These are phyloP conservation scores for Guadua angustifolia DNA, from an alignment of 176 grass and related monocot genomes.

Conservation along the genomic window DNA sequence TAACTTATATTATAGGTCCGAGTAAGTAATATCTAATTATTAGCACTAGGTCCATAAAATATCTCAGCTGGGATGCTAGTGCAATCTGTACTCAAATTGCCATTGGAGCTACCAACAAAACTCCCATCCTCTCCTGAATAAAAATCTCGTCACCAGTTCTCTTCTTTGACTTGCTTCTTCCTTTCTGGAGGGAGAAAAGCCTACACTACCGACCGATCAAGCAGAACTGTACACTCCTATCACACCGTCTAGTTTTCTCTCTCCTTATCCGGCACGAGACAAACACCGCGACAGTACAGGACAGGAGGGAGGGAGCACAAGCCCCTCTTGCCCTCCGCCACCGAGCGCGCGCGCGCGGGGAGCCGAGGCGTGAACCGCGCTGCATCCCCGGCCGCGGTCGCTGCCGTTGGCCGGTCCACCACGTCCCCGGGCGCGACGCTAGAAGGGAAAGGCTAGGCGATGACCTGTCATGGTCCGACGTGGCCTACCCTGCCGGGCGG, in stretches of 20 bases:
- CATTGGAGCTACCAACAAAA: not conserved
- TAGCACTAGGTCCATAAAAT: not conserved
- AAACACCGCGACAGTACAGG: not conserved
- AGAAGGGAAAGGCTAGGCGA: not conserved
- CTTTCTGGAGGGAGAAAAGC: not conserved
- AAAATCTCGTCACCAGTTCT: not conserved
- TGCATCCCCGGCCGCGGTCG: conserved; percentile 39
- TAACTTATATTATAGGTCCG: too few species aligned
- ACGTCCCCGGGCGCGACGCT: not conserved
- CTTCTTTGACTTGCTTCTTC: not conserved
- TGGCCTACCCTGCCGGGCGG: conserved; percentile 50
- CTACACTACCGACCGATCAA: not conserved
- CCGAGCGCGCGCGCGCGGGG: conserved; percentile 14
- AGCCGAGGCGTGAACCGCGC: conserved; percentile 20
- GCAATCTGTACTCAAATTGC: not conserved
- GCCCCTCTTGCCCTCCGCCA: not conserved
- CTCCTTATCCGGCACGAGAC: conserved; percentile 31
- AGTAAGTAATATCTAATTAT: not conserved
- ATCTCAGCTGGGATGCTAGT: not conserved
- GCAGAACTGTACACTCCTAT: not conserved
- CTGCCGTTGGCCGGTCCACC: not conserved
- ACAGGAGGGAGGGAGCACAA: not conserved
- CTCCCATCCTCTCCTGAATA: not conserved
- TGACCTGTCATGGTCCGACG: conserved; percentile 41
- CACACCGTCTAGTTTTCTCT: too few species aligned